Base-by-base conservation (phyloP, 257 asterid genomes). In the Buddleja alternifolia region DNA sequence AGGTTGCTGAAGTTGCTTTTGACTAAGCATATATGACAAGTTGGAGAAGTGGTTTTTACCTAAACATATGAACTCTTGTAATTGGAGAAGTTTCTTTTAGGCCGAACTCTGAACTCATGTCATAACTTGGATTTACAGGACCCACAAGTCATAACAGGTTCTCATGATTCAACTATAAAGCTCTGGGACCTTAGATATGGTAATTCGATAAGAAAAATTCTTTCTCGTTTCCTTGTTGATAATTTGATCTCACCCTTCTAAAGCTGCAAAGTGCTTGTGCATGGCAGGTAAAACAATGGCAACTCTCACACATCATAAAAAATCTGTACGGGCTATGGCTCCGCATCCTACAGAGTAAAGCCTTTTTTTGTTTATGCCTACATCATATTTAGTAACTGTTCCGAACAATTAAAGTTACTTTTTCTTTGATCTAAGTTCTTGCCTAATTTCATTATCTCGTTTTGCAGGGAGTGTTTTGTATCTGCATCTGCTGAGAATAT, bases 401-500 rank as follows among this genome's bases (percentile, higher is more conserved):
- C 53, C 40, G 39, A 8, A 10, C 42, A 52, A n/a, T 37, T 3
- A 50, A 60, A 59, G 73, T 40, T 70, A 47, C 73, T 3, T 40
- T 24, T 53, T 66, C 20, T 46, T 37, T 52, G 60, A 37, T 50
- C 59, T 70, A 32, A 16, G n/a, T 23, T 39, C 47, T 56, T 64
- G 24, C 45, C 73, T 73, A 57, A 80, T 32, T 60, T 47, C 59
- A 36, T 19, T 21, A 10, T 64, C 67, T 16, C 63, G 21, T 73
- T 75, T 83, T 77, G 71, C 88, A 94, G 97, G 87, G 95, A 91
- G 72, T 60, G 73, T 69, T 94, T 94, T 72, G 99, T 92, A 37
- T 91, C 99, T 78, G 99, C 99, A 39, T 94, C 99, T 25, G 97
- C 99, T 21, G 97, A 94, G 80, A 91, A 94, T 64, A 94, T 92